A percentile compares a stretch with the other conserved stretches of the same genome.
Evolutionary conservation across 768 basidiomycete genomes (phyloP).

Genomic region (Auricularia cornea): DNA sequence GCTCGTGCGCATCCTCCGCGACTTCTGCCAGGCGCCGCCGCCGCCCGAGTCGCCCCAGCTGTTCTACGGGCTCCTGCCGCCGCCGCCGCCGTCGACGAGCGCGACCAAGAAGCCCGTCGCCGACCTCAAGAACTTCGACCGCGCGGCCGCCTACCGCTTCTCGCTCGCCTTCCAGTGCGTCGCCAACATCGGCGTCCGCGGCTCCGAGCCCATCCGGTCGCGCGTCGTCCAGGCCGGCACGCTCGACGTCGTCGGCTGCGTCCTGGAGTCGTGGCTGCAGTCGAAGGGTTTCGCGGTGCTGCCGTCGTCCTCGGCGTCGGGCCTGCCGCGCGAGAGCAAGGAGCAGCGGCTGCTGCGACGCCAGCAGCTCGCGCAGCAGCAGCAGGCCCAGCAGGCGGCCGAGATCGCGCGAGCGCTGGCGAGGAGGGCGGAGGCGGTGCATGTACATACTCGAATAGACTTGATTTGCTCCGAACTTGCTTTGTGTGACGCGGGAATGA

Average conservation of each 20-base stretch:
- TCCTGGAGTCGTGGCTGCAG: constrained; percentile 86
- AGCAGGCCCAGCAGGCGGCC: too few species aligned
- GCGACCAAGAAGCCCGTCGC: not conserved
- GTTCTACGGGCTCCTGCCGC: constrained; percentile 70
- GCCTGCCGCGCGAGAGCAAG: constrained; percentile 63
- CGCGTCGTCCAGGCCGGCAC: too few species aligned
- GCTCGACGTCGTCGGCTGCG: constrained; percentile 86
- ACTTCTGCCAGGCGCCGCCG: constrained; percentile 77
- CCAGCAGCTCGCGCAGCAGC: constrained; percentile 34
- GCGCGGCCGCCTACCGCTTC: too few species aligned
- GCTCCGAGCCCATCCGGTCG: constrained; percentile 87
- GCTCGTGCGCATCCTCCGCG: constrained; percentile 83
- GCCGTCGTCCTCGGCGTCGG: constrained; percentile 16
- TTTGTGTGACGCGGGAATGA: too few species aligned
- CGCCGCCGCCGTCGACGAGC: constrained; percentile 15
- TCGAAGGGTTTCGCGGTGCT: constrained; percentile 35
- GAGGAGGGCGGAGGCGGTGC: too few species aligned
- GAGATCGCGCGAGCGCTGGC: too few species aligned
- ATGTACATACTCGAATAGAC: too few species aligned
- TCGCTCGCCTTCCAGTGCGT: too few species aligned
- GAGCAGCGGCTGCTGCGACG: constrained; percentile 60
- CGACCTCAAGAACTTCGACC: too few species aligned
- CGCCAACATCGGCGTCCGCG: constrained; percentile 93
- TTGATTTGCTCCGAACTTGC: too few species aligned
- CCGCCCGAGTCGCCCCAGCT: constrained; percentile 69